Conservation (phyloP, 352 stramenopile species). For the Phytophthora pini region DNA sequence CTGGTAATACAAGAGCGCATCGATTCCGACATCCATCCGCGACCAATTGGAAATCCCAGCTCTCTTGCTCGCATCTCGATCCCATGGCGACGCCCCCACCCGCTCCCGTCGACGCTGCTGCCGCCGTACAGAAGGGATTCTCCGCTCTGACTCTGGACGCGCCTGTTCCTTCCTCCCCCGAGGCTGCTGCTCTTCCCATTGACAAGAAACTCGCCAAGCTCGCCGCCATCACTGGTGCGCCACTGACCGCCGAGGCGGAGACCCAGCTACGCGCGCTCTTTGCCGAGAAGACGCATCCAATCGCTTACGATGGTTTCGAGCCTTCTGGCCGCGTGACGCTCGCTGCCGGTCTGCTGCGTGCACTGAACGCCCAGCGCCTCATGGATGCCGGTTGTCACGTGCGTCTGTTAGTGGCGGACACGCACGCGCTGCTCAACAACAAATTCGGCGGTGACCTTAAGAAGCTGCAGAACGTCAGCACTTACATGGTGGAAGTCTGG, state of each 20-base stretch:
- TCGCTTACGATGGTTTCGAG: conserved; percentile 99
- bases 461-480: conserved; percentile 94
- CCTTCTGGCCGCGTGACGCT: conserved; percentile 99
- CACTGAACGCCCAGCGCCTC: conserved; percentile 95
- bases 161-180: conserved; percentile 28
- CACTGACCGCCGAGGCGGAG: conserved; percentile 52
- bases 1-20: conserved; percentile 20
- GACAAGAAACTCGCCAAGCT: conserved; percentile 74
- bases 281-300: conserved; percentile 78
- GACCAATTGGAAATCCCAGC: conserved; percentile 18
- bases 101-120: conserved; percentile 36
- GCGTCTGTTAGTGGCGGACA: conserved; percentile 99
- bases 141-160: conserved; percentile 52
- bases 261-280: conserved; percentile 85
- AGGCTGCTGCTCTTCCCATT: conserved; percentile 46
- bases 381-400: conserved; percentile 95
- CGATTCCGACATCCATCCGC: conserved; percentile 3
- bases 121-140: conserved; percentile 55
- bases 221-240: conserved; percentile 57
- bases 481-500: conserved; percentile 99
- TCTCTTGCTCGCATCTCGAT: conserved; percentile 6
- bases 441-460: conserved; percentile 99
- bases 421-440: conserved; percentile 99
- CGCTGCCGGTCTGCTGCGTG: conserved; percentile 93
- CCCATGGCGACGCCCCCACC: conserved; percentile 50